These are phyloP conservation scores for Lotus japonicus DNA, from an alignment of 306 rosid species.

Conservation along the genomic window DNA sequence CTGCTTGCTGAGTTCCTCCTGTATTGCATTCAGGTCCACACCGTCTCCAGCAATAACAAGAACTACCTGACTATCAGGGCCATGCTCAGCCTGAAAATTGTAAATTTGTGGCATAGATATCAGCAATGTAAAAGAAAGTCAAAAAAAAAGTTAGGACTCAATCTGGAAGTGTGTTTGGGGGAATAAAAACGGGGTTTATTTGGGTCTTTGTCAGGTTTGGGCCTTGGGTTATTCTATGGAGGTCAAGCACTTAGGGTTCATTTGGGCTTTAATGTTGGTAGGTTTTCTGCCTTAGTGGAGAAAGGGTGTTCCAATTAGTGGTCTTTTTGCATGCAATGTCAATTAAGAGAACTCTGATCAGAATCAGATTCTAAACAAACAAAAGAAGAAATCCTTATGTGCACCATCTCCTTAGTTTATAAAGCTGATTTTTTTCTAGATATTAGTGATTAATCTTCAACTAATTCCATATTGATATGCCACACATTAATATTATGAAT, in stretches of 20 bases:
- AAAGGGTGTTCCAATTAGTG: not conserved
- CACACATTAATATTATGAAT: not conserved
- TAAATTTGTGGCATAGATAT: conserved; percentile 17
- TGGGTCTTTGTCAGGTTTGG: no score
- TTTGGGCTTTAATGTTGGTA: not conserved
- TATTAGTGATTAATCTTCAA: not conserved
- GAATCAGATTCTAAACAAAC: not conserved
- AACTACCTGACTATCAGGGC: conserved; percentile 99
- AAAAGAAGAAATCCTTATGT: conserved; percentile 1
- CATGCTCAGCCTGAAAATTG: conserved; percentile 90
- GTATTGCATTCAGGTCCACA: conserved; percentile 67
- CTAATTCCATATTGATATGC: not conserved
- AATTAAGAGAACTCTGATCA: not conserved
- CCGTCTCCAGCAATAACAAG: conserved; percentile 88
- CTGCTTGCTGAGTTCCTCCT: conserved; percentile 78
- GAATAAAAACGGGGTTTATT: not conserved
- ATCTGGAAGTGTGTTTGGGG: not conserved
- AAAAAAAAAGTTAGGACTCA: not conserved
- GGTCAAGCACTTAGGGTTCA: no score
- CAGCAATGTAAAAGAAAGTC: conserved; percentile 5
- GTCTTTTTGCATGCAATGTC: not conserved
- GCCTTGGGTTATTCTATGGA: no score
- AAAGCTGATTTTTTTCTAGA: not conserved
- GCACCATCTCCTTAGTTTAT: not conserved
- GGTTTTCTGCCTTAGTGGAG: not conserved